Evolutionary conservation across 1,284 basidiomycete species (phyloP), one percentile per base, ranked within the genome.

Genomic region (Fomitiporia mediterranea): DNA sequence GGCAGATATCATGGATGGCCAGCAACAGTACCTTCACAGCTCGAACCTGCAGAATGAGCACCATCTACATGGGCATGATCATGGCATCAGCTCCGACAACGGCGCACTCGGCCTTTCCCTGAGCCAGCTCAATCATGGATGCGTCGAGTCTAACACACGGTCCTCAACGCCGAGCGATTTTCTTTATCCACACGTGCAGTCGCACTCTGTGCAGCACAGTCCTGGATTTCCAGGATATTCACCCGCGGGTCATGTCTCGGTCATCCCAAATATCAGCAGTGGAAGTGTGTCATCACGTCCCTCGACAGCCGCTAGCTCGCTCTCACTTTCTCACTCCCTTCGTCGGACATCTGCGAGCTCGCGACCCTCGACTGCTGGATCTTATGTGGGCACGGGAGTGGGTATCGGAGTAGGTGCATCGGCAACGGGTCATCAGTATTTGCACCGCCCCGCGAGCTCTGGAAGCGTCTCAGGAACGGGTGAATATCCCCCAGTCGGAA

Each of bases 21-120:
- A 53, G 17, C 40, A 46, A 6, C 30, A 46, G 15, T 4, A 13
- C 27, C 44, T 44, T 17, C 52, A 53, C 34, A 44, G 35, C 30
- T 44, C 39, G 30, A 39, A 30, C 37, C 51, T 42, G 51, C 35
- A 52, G 17, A 17, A 52, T 13, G 38, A 52, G n/a, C 37, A 52
- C 21, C 37, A 52, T 11, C 48, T 13, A 32, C 48, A 52, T 19
- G 21, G 39, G 23, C 34, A 52, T 30, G 40, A 8, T 25, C 23
- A 32, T 32, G 30, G 15, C n/a, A 21, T 23, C 48, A 51, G 39
- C 51, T 4, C 37, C 19, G 37, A 13, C 28, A 51, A 21, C 21
- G 37, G 46, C 52, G 57, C 57, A 15, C 44, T 58, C 23, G 57
- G 57, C 11, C 35, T 59, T 27, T 55, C 53, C 17, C 30, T 55